Evolutionary conservation across 441 rosid species (phyloP), one percentile per base, ranked within the genome.

Genomic region (Populus hybrid): DNA sequence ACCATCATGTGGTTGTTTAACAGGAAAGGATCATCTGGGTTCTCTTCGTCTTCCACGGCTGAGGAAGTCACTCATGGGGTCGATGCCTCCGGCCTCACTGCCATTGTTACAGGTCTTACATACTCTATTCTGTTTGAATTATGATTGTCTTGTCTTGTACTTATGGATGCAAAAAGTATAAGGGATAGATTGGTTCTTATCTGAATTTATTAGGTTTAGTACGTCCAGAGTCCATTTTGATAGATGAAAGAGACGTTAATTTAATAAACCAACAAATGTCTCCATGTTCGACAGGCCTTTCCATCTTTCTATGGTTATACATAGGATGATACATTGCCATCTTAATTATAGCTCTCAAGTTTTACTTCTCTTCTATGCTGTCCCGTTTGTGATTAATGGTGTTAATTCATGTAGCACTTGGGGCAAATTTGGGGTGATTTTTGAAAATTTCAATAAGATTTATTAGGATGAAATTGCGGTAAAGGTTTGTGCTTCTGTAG

Each of bases 1-100:
- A 40, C 16, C 76, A 73, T 10, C 54, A 85, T 85, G 88, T 76
- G 89, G 89, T 68, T 75, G 30, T 81, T 82, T 54, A 65, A 76
- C 64, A 77, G 73, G 54, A 82, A 82, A 77, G 79, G 79, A 7
- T 67, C 82, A 66, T 86, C 89, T 40, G 87, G 89, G 69, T 86
- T 86, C 80, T 86, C 87, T 23, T 67, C 83, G 14, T 84, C 87
- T 61, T 86, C 89, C 72, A 86, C 89, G 4, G 89, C 89, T 0
- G 89, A 84, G 83, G 83, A 86, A 77, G 87, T 84, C 11, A 84
- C 87, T 0, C 69, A 78, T 2, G 89, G 85, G 72, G 73, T 84
- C 46, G 87, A 86, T 81, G 87, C 79, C 21, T 82, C 86, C 35
- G 84, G 83, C 67, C 89, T 86, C 67, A 86, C 87, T 63, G 89